Base-by-base conservation (phyloP, 805 yeast genomes). In the Monosporozyma siamensis region DNA sequence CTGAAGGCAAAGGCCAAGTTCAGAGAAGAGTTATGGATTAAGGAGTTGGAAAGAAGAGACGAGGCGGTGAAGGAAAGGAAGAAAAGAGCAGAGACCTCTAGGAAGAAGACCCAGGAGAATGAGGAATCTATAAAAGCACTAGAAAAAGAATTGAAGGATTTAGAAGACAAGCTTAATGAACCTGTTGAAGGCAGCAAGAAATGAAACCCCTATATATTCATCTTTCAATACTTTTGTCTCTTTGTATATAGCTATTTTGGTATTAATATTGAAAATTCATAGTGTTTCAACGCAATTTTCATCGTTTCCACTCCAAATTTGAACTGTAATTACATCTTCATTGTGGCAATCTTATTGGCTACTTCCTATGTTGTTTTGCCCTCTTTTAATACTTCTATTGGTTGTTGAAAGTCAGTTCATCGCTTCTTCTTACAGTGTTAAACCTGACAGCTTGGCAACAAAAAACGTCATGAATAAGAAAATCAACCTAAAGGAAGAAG, bases 1-100 rank as follows among this genome's bases (percentile, higher is more conserved):
- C 68, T 84, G 51, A 67, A 77, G 34, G 83, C 80, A 53, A 83
- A 85, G 74, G 95, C 97, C 34, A 82, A 82, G 61, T 65, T 77
- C 58, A 80, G 97, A 69, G 95, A 89, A 59, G 70, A 67, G 54
- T 59, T 89, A 50, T 89, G 97, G 97, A 82, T 88, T 47, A 86
- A 83, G 57, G 94, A 83, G 56, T 71, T 88, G 55, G 97, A 88
- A 59, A 75, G 95, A 66, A 75, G 95, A 61, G 96, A 88, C 59
- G 72, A 63, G 11, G 82, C 78, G 44, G 77, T 80, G 44, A 78
- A 82, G 58, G 76, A 71, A 46, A 71, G 95, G 54, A 78, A 75
- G 61, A 62, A 69, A 50, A 72, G 88, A 54, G 84, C 89, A 4
- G 85, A 80, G 44, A 52, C 70, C 39, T 80, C 81, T 2, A 72